A percentile compares a stretch with the other conserved stretches of the same genome.
Conservation (phyloP, 1,284 basidiomycete genomes). For the Puccinia hordei region DNA sequence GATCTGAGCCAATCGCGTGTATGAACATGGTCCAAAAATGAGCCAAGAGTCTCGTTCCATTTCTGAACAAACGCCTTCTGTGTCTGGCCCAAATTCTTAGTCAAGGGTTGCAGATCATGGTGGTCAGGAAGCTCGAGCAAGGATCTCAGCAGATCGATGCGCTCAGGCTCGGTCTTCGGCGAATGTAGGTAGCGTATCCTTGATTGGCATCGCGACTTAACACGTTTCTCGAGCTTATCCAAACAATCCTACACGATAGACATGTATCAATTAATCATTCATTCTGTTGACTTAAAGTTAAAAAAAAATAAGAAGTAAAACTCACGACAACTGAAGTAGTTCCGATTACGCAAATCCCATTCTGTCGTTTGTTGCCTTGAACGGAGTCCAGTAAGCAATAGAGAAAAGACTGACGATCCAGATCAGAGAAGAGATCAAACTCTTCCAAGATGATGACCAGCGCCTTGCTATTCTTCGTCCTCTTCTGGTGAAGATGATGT, state of each 20-base stretch:
- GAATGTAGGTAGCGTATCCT: conserved; percentile 76
- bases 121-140: conserved; percentile 8
- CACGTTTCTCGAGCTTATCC: conserved; percentile 84
- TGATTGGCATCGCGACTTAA: conserved; percentile 92
- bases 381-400: conserved; percentile 69
- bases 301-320: conserved; percentile 13
- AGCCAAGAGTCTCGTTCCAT: not conserved
- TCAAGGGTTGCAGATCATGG: not conserved
- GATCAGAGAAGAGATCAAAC: conserved; percentile 86
- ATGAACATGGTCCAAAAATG: not conserved
- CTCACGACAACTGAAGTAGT: conserved; percentile 71
- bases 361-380: conserved; percentile 61
- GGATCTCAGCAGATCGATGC: conserved; percentile 7
- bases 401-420: conserved; percentile 56
- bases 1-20: conserved; percentile 1
- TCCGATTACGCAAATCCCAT: conserved; percentile 78
- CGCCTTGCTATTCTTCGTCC: conserved; percentile 61
- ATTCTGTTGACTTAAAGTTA: not conserved
- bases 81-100: not conserved
- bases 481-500: not conserved
- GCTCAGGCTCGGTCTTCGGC: not conserved
- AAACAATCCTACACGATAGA: conserved; percentile 69
- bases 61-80: not conserved
- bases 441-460: conserved; percentile 81
- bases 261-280: not conserved